Base-by-base conservation (phyloP, 768 basidiomycete genomes). In the Pseudohyphozyma bogoriensis region DNA sequence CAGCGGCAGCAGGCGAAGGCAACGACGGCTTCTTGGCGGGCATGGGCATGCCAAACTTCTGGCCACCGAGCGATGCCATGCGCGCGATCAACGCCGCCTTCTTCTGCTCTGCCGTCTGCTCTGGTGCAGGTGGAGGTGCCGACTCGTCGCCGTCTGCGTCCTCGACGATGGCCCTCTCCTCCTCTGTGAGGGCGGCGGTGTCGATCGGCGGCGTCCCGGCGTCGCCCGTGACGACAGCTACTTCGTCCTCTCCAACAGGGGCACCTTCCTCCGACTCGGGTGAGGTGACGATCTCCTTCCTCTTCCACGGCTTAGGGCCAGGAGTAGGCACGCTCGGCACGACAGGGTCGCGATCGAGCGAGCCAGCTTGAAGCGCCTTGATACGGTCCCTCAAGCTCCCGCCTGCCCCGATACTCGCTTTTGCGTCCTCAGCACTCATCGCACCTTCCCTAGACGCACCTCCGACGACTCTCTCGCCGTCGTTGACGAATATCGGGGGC, bases 31-130 rank as follows among this genome's bases (percentile, higher is more conserved):
- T 55, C 7, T n/a, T n/a, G n/a, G n/a, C 65, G 4, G 65, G 56
- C 29, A 66, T 66, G 12, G 61, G 81, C 85, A 93, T 86, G 6
- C 87, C 87, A 28, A 89, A 77, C 56, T 84, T 78, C 18, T 87
- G 82, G 51, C 89, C 92, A 32, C 92, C 92, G 22, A 96, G 79
- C 61, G 85, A 85, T 44, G 89, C 90, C 89, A 97, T 89, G 49
- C 90, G 80, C 28, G 89, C 89, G 35, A 90, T 89, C 70, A 96
- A 84, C 15, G 87, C 84, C 7, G 89, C 86, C 49, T 72, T 59
- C 44, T 71, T 70, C 50, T 72, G 71, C 22, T 68, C 68, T 8
- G 24, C 40, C 6, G 26, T 28, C 29, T 51, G 61, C 24, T 28
- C 33, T 3, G 50, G n/a, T 11, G 22, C 10, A 5, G 49, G 2